A percentile compares a stretch with the other conserved stretches of the same genome.
Conservation (phyloP, 1,284 basidiomycete species). For the Heterobasidion irregulare region DNA sequence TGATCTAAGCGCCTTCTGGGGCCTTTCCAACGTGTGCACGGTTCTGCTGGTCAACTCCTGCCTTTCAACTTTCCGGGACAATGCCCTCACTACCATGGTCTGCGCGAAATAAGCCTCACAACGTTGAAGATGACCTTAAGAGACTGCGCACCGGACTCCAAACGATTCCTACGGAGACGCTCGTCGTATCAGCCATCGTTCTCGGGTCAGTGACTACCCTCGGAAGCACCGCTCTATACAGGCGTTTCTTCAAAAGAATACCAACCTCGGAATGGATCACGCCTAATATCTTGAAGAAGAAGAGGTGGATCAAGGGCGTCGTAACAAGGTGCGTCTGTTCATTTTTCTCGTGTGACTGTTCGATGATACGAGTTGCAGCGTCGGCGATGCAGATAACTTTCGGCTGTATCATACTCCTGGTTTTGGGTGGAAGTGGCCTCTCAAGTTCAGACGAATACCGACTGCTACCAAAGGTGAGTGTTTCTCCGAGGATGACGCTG, state of each 20-base stretch:
- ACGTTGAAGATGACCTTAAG: neutral
- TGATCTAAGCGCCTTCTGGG: neutral
- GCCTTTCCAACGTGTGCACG: neutral
- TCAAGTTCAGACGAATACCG: slow-evolving; percentile 65
- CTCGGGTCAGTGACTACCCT: slow-evolving; percentile 35
- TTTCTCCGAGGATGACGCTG: too few species aligned
- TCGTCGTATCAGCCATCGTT: slow-evolving; percentile 23
- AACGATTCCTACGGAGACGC: neutral
- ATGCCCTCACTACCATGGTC: neutral
- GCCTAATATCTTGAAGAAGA: slow-evolving; percentile 42
- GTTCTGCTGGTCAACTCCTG: too few species aligned
- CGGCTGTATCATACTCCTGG: slow-evolving; percentile 79
- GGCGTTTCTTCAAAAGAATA: slow-evolving; percentile 52
- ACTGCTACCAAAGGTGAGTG: slow-evolving; percentile 45
- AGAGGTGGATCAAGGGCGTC: slow-evolving; percentile 60
- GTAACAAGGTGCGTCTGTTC: slow-evolving; percentile 55
- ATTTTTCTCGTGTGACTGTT: slow-evolving; percentile 1
- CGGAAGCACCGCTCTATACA: slow-evolving; percentile 31
- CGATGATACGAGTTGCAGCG: slow-evolving; percentile 32
- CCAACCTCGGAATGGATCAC: slow-evolving; percentile 58
- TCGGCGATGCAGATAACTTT: slow-evolving; percentile 79
- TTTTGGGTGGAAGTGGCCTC: slow-evolving; percentile 62
- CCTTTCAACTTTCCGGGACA: neutral
- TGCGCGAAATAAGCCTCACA: neutral
- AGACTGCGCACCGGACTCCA: neutral